phyloP scores from a whole-genome alignment of 2,329 filamentous ascomycete genomes.

The Scedosporium apiospermum region DNA sequence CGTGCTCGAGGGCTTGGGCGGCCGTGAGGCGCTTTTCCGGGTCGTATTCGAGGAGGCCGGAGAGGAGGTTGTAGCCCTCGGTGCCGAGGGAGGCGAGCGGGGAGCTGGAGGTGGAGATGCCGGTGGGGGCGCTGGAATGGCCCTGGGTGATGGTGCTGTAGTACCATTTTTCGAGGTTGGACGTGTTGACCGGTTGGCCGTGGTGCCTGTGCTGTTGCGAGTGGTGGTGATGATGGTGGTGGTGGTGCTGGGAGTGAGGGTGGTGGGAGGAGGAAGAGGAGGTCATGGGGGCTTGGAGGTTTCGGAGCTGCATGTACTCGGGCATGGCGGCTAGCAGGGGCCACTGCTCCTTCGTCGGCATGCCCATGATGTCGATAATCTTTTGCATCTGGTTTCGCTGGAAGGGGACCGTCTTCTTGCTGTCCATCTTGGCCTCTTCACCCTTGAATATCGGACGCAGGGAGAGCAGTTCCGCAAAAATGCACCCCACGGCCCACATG shows the following conservation, averaged over 20 bases:
- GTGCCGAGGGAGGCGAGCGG: constrained; percentile 53
- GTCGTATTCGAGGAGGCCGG: constrained; percentile 83
- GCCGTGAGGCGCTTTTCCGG: constrained; percentile 82
- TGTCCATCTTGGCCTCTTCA: constrained; percentile 98
- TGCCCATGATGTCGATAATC: constrained; percentile 91
- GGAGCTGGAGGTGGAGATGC: constrained; percentile 26
- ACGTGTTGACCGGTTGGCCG: constrained; percentile 21
- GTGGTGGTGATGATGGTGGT: constrained; percentile 32
- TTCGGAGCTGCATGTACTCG: constrained; percentile 65
- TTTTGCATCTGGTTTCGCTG: constrained; percentile 99
- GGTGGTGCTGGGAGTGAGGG: constrained; percentile 37
- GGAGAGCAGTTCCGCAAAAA: constrained; percentile 88
- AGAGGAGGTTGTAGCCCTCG: constrained; percentile 75
- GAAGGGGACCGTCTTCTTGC: constrained; percentile 94
- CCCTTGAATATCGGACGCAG: constrained; percentile 95
- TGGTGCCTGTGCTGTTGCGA: constrained; percentile 20
- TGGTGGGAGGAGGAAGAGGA: constrained; percentile 12
- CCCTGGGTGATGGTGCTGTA: constrained; percentile 57
- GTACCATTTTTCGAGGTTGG: constrained; percentile 71
- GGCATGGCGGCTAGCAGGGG: constrained; percentile 76
- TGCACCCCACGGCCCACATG: constrained; percentile 95
- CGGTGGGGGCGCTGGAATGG: constrained; percentile 36
- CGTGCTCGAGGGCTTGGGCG: constrained; percentile 77
- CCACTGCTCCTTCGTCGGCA: constrained; percentile 85
- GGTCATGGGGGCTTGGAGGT: constrained; percentile 40